A percentile compares a stretch with the other conserved stretches of the same genome.
Conservation (phyloP, 352 stramenopile species). For the Phytophthora pluvialis region DNA sequence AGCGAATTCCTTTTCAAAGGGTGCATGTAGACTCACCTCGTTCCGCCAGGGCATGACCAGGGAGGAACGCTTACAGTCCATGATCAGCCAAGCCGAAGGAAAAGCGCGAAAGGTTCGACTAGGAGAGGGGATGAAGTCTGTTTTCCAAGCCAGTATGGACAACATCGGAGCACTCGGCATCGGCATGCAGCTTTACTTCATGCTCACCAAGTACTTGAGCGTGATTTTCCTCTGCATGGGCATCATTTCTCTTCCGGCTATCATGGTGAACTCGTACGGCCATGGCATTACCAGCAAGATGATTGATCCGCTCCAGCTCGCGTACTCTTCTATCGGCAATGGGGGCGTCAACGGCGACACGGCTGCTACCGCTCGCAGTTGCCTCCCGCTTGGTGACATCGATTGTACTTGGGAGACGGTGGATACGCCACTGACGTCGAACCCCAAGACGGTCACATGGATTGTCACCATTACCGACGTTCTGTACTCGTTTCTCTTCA, state of each 20-base stretch:
- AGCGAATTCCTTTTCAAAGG: not conserved
- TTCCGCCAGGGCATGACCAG: conserved; percentile 18
- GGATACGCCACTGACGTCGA: conserved; percentile 46
- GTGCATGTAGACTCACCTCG: conserved; percentile 12
- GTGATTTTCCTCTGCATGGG: conserved; percentile 49
- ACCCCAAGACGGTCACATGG: conserved; percentile 49
- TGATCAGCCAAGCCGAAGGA: conserved; percentile 23
- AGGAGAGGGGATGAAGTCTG: conserved; percentile 41
- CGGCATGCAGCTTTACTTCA: conserved; percentile 68
- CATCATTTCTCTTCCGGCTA: conserved; percentile 44
- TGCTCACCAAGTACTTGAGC: conserved; percentile 56
- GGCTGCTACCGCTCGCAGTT: conserved; percentile 32
- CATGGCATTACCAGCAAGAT: conserved; percentile 53
- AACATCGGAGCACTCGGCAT: conserved; percentile 61
- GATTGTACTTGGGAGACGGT: conserved; percentile 56
- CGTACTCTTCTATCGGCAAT: conserved; percentile 54
- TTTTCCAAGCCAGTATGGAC: conserved; percentile 40
- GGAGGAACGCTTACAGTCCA: conserved; percentile 27
- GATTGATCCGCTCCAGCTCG: conserved; percentile 50
- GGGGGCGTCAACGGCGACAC: conserved; percentile 46
- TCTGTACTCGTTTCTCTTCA: conserved; percentile 51
- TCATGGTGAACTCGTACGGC: conserved; percentile 51
- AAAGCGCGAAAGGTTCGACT: conserved; percentile 45
- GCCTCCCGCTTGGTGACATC: conserved; percentile 42
- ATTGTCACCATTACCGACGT: conserved; percentile 53